phyloP scores from a whole-genome alignment of 1,284 basidiomycete species.

The Mycosarcoma maydis region DNA sequence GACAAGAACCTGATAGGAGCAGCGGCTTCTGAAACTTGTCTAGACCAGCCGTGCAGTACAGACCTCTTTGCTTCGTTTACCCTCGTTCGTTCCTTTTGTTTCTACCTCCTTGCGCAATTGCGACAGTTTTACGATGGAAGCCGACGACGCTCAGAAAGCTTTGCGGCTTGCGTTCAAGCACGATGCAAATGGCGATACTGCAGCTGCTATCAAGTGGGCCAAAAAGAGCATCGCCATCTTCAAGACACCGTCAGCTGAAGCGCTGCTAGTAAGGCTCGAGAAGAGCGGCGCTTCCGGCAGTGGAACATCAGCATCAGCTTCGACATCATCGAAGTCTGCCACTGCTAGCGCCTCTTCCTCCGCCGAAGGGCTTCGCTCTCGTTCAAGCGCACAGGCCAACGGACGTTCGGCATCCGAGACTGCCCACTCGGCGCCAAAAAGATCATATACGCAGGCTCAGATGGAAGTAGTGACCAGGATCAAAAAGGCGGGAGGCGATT shows the following conservation, averaged over 20 bases:
- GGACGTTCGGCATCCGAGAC: constrained; percentile 67
- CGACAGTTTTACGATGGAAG: constrained; percentile 30
- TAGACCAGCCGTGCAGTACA: too few relatives aligned
- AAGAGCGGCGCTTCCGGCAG: constrained; percentile 65
- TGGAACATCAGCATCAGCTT: constrained; percentile 67
- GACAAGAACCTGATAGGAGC: too few relatives aligned
- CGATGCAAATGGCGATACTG: constrained; percentile 56
- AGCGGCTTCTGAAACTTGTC: too few relatives aligned
- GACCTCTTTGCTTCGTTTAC: constrained; percentile 20
- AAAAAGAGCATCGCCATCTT: constrained; percentile 88
- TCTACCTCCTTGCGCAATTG: background rate
- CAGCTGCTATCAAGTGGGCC: constrained; percentile 82
- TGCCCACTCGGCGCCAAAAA: constrained; percentile 69
- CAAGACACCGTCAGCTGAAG: constrained; percentile 80
- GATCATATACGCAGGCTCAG: constrained; percentile 88
- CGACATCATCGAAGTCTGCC: constrained; percentile 71
- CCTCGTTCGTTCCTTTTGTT: background rate
- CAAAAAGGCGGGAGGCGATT: constrained; percentile 81
- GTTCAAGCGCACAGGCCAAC: constrained; percentile 64
- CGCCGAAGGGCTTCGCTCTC: constrained; percentile 67
- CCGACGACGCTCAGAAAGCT: constrained; percentile 63
- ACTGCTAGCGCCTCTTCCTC: constrained; percentile 72
- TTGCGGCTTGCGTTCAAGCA: constrained; percentile 63
- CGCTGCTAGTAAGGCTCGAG: constrained; percentile 74
- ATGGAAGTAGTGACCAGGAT: constrained; percentile 86